These are phyloP conservation scores for Trifolium fragiferum DNA, from an alignment of 306 rosid genomes.

Conservation along the genomic window DNA sequence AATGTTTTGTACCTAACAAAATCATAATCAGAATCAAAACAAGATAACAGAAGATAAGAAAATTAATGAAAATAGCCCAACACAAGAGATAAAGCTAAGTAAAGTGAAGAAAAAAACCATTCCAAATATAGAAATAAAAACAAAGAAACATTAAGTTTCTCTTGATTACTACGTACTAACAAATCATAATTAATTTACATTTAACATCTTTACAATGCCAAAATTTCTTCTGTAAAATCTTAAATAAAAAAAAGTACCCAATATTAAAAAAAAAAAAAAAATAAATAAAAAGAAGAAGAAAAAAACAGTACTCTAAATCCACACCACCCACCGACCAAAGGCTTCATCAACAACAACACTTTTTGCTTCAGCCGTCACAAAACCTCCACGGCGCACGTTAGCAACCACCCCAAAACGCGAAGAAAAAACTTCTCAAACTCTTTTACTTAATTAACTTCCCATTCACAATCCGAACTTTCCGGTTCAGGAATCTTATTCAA, in stretches of 20 bases:
- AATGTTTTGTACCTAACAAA: not conserved
- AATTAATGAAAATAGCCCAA: slow-evolving; percentile 12
- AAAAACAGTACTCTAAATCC: slow-evolving; percentile 41
- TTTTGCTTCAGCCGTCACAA: slow-evolving; percentile 64
- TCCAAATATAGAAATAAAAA: not conserved
- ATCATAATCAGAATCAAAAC: not conserved
- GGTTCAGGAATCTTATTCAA: slow-evolving; percentile 89
- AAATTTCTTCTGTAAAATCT: slow-evolving; percentile 62
- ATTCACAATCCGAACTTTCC: slow-evolving; percentile 70
- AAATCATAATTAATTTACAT: slow-evolving; percentile 57
- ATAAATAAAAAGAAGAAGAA: not conserved
- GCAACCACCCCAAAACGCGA: slow-evolving; percentile 33
- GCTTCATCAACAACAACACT: slow-evolving; percentile 65
- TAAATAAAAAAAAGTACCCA: slow-evolving; percentile 17
- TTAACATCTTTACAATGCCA: slow-evolving; percentile 65
- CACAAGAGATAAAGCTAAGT: not conserved
- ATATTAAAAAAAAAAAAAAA: not conserved
- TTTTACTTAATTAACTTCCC: slow-evolving; percentile 51
- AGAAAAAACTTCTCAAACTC: not conserved
- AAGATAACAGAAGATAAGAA: not conserved
- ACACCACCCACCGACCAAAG: slow-evolving; percentile 46
- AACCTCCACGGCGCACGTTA: slow-evolving; percentile 55
- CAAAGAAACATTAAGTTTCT: slow-evolving; percentile 28
- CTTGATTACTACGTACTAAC: not conserved
- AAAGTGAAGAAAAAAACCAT: not conserved